phyloP scores from a whole-genome alignment of 2,329 filamentous ascomycete species.

The Talaromyces sp. region DNA sequence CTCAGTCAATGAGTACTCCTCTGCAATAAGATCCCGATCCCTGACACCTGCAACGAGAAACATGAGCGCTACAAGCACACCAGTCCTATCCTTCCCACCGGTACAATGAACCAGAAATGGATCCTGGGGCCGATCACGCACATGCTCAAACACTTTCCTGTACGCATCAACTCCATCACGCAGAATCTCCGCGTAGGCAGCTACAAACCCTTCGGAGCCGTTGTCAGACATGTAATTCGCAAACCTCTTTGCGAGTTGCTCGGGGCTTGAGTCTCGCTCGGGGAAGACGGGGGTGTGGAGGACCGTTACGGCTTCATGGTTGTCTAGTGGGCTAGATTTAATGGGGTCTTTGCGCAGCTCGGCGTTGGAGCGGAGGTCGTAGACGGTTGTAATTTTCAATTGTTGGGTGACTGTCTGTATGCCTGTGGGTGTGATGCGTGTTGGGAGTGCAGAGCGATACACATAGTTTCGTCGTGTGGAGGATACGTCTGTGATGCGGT shows the following conservation, averaged over 20 bases:
- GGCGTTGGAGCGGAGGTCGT: slow-evolving; percentile 62
- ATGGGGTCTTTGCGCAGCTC: slow-evolving; percentile 44
- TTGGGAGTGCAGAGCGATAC: slow-evolving; percentile 69
- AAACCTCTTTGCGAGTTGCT: slow-evolving; percentile 60
- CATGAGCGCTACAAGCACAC: slow-evolving; percentile 65
- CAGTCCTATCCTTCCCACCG: slow-evolving; percentile 74
- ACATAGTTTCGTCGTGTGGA: slow-evolving; percentile 44
- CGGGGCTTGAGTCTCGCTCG: slow-evolving; percentile 62
- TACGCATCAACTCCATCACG: slow-evolving; percentile 61
- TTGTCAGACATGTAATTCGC: slow-evolving; percentile 57
- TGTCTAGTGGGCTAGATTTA: slow-evolving; percentile 16
- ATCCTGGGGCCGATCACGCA: slow-evolving; percentile 45
- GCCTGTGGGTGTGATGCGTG: slow-evolving; percentile 54
- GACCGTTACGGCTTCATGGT: slow-evolving; percentile 50
- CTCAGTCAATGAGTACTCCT: slow-evolving; percentile 55
- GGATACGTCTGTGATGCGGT: slow-evolving; percentile 39
- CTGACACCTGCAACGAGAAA: slow-evolving; percentile 62
- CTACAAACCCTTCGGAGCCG: slow-evolving; percentile 62
- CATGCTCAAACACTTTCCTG: slow-evolving; percentile 57
- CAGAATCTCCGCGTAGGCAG: slow-evolving; percentile 65
- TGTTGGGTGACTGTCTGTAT: slow-evolving; percentile 47
- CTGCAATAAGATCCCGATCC: slow-evolving; percentile 54
- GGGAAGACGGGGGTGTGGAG: slow-evolving; percentile 63
- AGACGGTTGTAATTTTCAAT: slow-evolving; percentile 63
- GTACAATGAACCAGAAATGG: slow-evolving; percentile 70